These are phyloP conservation scores for Arachnomyces sp. DNA, from an alignment of 2,329 filamentous ascomycete species.

Conservation along the genomic window DNA sequence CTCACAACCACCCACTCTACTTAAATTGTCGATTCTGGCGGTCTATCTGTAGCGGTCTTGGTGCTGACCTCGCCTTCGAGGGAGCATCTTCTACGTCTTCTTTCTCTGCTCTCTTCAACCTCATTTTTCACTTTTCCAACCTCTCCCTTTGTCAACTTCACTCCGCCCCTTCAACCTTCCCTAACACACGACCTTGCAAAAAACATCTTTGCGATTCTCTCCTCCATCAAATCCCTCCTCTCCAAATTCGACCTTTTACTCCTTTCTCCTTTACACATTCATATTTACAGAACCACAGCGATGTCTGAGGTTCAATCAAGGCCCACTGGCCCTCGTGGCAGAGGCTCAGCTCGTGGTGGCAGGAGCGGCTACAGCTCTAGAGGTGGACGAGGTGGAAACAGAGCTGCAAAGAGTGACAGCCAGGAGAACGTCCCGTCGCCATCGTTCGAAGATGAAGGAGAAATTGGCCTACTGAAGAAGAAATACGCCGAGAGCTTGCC, in stretches of 20 bases:
- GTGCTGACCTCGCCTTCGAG: slow-evolving; percentile 17
- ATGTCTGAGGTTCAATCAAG: slow-evolving; percentile 96
- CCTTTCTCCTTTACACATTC: slow-evolving; percentile 24
- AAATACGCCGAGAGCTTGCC: slow-evolving; percentile 72
- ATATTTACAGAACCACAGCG: slow-evolving; percentile 36
- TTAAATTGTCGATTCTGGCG: slow-evolving; percentile 10
- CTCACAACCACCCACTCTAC: slow-evolving; percentile 14
- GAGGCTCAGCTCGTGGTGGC: slow-evolving; percentile 82
- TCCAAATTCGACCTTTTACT: slow-evolving; percentile 7
- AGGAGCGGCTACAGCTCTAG: slow-evolving; percentile 65
- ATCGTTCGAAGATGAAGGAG: slow-evolving; percentile 72
- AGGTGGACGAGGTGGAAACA: slow-evolving; percentile 62
- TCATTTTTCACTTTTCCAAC: slow-evolving; percentile 18
- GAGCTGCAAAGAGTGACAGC: slow-evolving; percentile 67
- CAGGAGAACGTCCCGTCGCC: slow-evolving; percentile 53
- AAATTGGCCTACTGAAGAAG: slow-evolving; percentile 87
- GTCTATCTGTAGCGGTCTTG: slow-evolving; percentile 3
- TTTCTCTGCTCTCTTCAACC: slow-evolving; percentile 19
- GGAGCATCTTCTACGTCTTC: slow-evolving; percentile 18
- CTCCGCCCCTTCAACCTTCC: slow-evolving; percentile 10
- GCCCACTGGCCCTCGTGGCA: slow-evolving; percentile 74
- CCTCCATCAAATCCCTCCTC: neutral
- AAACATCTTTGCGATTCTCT: neutral
- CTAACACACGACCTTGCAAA: neutral
- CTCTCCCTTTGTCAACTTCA: slow-evolving; percentile 18